Conservation (phyloP, 2,329 filamentous ascomycete species). For the Exophiala sideris region DNA sequence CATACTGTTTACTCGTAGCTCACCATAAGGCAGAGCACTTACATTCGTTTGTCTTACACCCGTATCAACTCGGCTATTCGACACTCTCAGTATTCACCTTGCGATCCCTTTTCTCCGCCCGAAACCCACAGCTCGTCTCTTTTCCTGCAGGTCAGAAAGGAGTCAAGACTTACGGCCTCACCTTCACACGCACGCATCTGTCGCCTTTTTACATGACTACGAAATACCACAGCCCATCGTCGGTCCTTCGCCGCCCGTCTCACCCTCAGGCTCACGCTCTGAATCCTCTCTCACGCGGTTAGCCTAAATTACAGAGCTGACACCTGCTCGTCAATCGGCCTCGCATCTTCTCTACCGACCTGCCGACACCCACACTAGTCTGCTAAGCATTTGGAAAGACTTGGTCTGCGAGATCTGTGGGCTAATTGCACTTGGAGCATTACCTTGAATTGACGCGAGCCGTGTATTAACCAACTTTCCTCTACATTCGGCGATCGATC, state of each 20-base stretch:
- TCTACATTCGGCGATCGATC: conserved; percentile 22
- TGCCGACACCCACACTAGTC: conserved; percentile 33
- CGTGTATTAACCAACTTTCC: conserved; percentile 37
- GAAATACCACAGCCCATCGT: background rate
- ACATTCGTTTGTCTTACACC: conserved; percentile 12
- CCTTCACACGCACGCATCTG: conserved; percentile 2
- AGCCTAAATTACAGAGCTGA: conserved; percentile 16
- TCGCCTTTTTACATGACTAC: background rate
- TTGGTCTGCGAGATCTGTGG: conserved; percentile 27
- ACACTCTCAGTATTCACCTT: background rate
- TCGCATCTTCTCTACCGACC: conserved; percentile 53
- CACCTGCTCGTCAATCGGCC: conserved; percentile 2
- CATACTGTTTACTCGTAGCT: conserved; percentile 5
- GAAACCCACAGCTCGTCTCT: conserved; percentile 8
- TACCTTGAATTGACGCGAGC: background rate
- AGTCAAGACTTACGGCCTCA: conserved; percentile 9
- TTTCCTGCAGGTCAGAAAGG: conserved; percentile 26
- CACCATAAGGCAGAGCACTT: conserved; percentile 9
- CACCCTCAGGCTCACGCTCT: conserved; percentile 5
- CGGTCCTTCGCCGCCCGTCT: background rate
- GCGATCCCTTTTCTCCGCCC: background rate
- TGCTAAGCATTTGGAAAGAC: conserved; percentile 23
- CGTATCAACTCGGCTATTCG: background rate
- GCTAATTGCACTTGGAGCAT: background rate
- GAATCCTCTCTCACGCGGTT: background rate